Conservation (phyloP, 2,329 filamentous ascomycete species). For the Basipetospora chlamydospora region DNA sequence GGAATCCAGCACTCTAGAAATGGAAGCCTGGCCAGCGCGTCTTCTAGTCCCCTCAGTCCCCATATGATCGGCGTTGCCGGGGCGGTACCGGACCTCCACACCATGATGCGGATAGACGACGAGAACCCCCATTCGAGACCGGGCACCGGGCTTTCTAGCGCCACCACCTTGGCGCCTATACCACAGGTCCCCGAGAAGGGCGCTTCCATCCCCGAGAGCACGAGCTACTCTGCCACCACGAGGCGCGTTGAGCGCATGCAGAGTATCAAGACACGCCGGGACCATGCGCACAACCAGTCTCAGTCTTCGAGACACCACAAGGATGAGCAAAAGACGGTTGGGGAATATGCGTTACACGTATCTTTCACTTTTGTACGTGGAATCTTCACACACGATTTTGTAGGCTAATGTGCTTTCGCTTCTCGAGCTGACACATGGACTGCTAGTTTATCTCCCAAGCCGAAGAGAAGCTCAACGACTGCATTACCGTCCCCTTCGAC, state of each 20-base stretch:
- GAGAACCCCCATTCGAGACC: constrained; percentile 28
- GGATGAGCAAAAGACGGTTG: constrained; percentile 80
- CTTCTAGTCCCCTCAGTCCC: constrained; percentile 74
- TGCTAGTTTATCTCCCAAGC: constrained; percentile 77
- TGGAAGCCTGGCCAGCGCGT: constrained; percentile 68
- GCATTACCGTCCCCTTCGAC: constrained; percentile 64
- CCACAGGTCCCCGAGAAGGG: constrained; percentile 26
- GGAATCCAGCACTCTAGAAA: constrained; percentile 87
- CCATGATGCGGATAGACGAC: constrained; percentile 21
- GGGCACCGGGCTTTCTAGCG: constrained; percentile 8
- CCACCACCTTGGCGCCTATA: constrained; percentile 13
- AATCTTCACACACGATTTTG: constrained; percentile 1
- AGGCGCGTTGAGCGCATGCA: constrained; percentile 47
- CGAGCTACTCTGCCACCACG: constrained; percentile 27
- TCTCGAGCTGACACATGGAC: background rate
- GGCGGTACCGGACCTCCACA: constrained; percentile 22
- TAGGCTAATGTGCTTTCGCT: background rate
- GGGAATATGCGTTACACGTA: constrained; percentile 92
- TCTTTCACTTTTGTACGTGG: constrained; percentile 72
- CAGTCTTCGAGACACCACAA: constrained; percentile 58
- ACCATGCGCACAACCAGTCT: constrained; percentile 61
- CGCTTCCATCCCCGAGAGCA: constrained; percentile 30
- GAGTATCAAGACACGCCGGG: constrained; percentile 48
- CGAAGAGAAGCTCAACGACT: constrained; percentile 90
- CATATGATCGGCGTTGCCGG: constrained; percentile 65